A percentile compares a stretch with the other conserved stretches of the same genome.
phyloP scores from a whole-genome alignment of 2,329 filamentous ascomycete genomes.

The Colletotrichum coccodes region DNA sequence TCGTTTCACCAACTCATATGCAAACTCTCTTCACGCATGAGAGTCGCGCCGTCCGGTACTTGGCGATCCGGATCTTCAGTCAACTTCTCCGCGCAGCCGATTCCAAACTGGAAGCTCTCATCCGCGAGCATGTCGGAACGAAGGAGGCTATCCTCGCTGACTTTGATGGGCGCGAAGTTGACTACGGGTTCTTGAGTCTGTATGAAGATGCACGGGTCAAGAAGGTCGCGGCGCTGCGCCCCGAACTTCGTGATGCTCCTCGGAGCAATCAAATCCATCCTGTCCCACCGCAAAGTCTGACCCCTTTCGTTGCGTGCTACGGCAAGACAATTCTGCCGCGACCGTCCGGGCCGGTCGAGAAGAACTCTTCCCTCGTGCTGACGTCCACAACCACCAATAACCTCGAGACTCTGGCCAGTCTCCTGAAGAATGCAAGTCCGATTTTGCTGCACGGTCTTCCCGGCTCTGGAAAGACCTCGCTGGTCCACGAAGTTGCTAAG shows the following conservation, averaged over 20 bases:
- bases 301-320: slow-evolving; percentile 71
- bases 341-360: slow-evolving; percentile 60
- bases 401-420: slow-evolving; percentile 72
- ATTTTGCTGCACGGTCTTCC: slow-evolving; percentile 84
- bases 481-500: slow-evolving; percentile 84
- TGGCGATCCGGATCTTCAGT: slow-evolving; percentile 85
- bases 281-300: slow-evolving; percentile 57
- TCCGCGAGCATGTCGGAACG: slow-evolving; percentile 71
- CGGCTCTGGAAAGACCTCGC: slow-evolving; percentile 89
- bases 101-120: slow-evolving; percentile 76
- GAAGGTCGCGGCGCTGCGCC: slow-evolving; percentile 53
- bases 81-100: slow-evolving; percentile 84
- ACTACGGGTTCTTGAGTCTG: slow-evolving; percentile 79
- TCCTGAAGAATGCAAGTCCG: slow-evolving; percentile 75
- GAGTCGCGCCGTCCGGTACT: slow-evolving; percentile 74
- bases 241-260: slow-evolving; percentile 44
- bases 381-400: slow-evolving; percentile 81
- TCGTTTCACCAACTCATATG: slow-evolving; percentile 74
- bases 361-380: slow-evolving; percentile 62
- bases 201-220: slow-evolving; percentile 65
- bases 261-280: slow-evolving; percentile 32
- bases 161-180: slow-evolving; percentile 80
- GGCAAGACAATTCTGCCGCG: slow-evolving; percentile 75
- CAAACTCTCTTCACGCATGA: slow-evolving; percentile 74
- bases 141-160: slow-evolving; percentile 71